Percentiles rank a stretch among this genome's conserved stretches.
phyloP scores from a whole-genome alignment of 768 basidiomycete genomes.

The Coprinopsis sp. region DNA sequence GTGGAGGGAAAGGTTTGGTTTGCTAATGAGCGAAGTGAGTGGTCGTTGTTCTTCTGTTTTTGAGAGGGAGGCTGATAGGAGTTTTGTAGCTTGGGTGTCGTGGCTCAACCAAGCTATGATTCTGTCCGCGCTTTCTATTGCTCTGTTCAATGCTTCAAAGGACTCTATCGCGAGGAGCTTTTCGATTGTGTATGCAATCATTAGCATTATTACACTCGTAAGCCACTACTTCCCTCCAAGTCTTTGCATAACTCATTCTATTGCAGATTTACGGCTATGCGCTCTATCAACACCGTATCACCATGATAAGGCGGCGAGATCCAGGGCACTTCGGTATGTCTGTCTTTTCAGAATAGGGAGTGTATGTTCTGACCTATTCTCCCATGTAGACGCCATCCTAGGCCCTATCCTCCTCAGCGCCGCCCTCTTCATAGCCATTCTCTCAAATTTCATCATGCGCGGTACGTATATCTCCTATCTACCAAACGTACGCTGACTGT shows the following conservation, averaged over 20 bases:
- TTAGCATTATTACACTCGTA: slow-evolving; percentile 71
- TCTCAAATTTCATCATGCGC: slow-evolving; percentile 85
- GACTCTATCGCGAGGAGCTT: slow-evolving; percentile 70
- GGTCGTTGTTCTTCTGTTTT: neutral
- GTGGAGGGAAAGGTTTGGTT: slow-evolving; percentile 98
- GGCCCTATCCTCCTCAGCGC: slow-evolving; percentile 84
- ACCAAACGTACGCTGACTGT: neutral
- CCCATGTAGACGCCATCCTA: slow-evolving; percentile 59
- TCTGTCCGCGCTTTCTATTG: slow-evolving; percentile 78
- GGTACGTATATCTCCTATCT: slow-evolving; percentile 38
- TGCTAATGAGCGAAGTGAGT: slow-evolving; percentile 87
- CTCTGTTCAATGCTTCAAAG: slow-evolving; percentile 82
- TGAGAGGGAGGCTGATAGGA: neutral
- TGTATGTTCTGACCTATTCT: neutral
- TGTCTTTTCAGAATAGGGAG: neutral
- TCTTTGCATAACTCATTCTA: neutral
- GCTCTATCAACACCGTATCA: slow-evolving; percentile 83
- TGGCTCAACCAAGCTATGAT: slow-evolving; percentile 87
- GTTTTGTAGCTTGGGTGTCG: slow-evolving; percentile 73
- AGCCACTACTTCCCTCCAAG: slow-evolving; percentile 13
- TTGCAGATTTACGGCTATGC: slow-evolving; percentile 76
- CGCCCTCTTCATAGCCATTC: slow-evolving; percentile 80
- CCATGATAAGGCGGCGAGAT: slow-evolving; percentile 85
- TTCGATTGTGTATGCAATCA: slow-evolving; percentile 76
- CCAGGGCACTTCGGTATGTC: slow-evolving; percentile 82